Evolutionary conservation across 108 stramenopile genomes (phyloP), one percentile per base, ranked within the genome.

Genomic region (Nitzschia putrida): DNA sequence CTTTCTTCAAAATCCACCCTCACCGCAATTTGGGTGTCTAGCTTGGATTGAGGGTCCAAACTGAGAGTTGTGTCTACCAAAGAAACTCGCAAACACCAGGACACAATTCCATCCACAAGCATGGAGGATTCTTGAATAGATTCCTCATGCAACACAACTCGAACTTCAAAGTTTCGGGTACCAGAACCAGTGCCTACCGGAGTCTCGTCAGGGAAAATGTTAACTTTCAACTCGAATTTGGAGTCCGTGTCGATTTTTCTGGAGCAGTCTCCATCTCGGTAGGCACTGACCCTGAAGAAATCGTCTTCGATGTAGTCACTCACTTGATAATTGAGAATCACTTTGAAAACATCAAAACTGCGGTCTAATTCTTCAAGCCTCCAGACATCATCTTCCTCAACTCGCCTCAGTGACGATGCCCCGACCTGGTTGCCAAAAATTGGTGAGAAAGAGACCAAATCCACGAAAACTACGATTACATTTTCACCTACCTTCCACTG

Each of bases 301-400:
- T 49, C 47, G 47, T 49, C 47, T 49, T 49, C 47, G 14, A 49
- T 49, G 47, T 18, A 49, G 47, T 49, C 47, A 49, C 47, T 49
- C n/a, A 49, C 47, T 49, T 49, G 2, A 6, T 49, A 49, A 3
- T 18, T 49, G n/a, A 49, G 18, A 16, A 18, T 18, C 14, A 49
- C 47, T 18, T 18, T 16, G 47, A 18, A 49, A 18, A 1, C 6
- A 49, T 18, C 47, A 18, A 18, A 16, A 18, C n/a, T 49, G 3
- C 18, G 14, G 18, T 18, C 47, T 18, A 18, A 5, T 18, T 49
- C 47, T 5, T 49, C n/a, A 2, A 49, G 6, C 18, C 47, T 16
- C 47, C 47, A 49, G 2, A 6, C 18, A 16, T 44, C 44, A 44
- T 49, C 47, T 34, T 34, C 29, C 29, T 34, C 29, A 34, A 34